Evolutionary conservation across 192 early-diverging fungal species (phyloP).

Genomic region (Podila horticola): DNA sequence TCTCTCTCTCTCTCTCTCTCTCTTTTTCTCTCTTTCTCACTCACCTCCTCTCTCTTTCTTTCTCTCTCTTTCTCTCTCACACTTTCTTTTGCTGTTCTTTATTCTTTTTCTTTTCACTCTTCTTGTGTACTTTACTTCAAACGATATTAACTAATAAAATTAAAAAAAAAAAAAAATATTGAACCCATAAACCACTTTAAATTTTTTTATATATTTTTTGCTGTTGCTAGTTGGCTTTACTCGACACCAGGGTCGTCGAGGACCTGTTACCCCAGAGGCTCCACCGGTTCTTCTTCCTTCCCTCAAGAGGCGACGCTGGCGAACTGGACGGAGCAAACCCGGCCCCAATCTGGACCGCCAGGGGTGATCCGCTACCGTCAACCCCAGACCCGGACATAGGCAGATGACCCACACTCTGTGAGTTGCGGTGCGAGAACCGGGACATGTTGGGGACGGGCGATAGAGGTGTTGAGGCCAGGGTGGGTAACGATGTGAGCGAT

Average conservation of each 20-base stretch:
- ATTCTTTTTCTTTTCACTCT: slow-evolving; percentile 5
- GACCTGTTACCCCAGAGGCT: slow-evolving; percentile 29
- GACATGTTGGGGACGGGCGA: no score
- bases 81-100: neutral
- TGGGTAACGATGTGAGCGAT: neutral
- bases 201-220: neutral
- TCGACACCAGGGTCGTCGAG: neutral
- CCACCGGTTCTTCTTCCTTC: slow-evolving; percentile 43
- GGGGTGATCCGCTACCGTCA: no score
- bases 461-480: no score
- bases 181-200: neutral
- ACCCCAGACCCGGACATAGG: no score
- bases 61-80: no score
- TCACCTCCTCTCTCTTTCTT: no score
- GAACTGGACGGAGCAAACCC: neutral
- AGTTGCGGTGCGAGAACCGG: no score
- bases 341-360: neutral
- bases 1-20: neutral
- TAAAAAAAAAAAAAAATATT: slow-evolving; percentile 15
- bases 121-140: neutral
- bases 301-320: neutral
- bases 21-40: neutral
- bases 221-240: neutral
- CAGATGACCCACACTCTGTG: no score
- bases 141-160: neutral